Evolutionary conservation across 306 rosid genomes (phyloP).

Genomic region (Senna siamea): DNA sequence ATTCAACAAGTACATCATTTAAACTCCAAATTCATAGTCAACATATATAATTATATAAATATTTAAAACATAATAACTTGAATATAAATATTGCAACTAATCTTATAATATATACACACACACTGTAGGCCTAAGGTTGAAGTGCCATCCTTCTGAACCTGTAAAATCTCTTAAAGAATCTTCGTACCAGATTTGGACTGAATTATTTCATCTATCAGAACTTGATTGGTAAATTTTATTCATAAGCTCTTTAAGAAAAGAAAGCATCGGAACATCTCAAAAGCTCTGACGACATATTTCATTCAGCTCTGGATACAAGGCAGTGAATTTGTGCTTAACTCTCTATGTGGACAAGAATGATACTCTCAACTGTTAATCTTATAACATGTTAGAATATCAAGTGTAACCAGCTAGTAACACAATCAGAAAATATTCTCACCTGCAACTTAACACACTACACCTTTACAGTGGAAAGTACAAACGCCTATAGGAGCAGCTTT

Average conservation of each 20-base stretch:
- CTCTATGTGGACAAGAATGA: slow-evolving; percentile 37
- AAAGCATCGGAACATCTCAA: neutral
- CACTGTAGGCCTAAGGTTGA: too few species aligned
- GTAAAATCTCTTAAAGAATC: too few species aligned
- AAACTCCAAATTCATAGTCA: too few species aligned
- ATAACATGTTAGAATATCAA: slow-evolving; percentile 48
- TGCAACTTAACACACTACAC: slow-evolving; percentile 54
- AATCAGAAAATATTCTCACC: slow-evolving; percentile 46
- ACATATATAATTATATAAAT: too few species aligned
- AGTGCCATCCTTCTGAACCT: too few species aligned
- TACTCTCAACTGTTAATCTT: slow-evolving; percentile 39
- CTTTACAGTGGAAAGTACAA: slow-evolving; percentile 63
- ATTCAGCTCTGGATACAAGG: slow-evolving; percentile 30
- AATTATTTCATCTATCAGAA: too few species aligned
- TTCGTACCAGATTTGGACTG: too few species aligned
- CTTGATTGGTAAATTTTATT: too few species aligned
- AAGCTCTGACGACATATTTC: slow-evolving; percentile 27
- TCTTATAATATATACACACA: too few species aligned
- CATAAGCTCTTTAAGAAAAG: neutral
- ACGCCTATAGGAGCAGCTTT: slow-evolving; percentile 41
- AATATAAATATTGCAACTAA: too few species aligned
- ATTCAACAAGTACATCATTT: too few species aligned
- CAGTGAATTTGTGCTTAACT: slow-evolving; percentile 31
- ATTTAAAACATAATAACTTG: too few species aligned
- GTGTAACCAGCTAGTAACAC: slow-evolving; percentile 44